phyloP scores from a whole-genome alignment of 768 basidiomycete genomes.

The Hebeloma cylindrosporum region DNA sequence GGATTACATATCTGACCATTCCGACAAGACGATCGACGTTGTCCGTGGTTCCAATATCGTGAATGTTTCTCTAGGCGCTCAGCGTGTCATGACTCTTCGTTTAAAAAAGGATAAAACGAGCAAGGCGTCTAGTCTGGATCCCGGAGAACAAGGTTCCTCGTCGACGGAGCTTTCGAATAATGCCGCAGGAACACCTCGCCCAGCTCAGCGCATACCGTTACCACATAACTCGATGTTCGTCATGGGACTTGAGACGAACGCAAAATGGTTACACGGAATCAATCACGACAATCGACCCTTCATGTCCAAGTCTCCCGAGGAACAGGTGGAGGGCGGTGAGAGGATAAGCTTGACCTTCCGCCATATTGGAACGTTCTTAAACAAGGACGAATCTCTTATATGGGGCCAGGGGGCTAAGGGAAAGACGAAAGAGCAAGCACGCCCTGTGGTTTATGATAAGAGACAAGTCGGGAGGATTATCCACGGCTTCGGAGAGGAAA shows the following conservation, averaged over 20 bases:
- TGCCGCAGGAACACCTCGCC: constrained; percentile 30
- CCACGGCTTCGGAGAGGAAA: constrained; percentile 71
- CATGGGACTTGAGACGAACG: constrained; percentile 72
- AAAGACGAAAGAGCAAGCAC: constrained; percentile 56
- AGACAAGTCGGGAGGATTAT: constrained; percentile 51
- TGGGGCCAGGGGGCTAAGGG: constrained; percentile 73
- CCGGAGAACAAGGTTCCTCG: too few species aligned
- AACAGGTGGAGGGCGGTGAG: constrained; percentile 55
- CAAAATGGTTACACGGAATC: constrained; percentile 75
- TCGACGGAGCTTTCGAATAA: too few species aligned
- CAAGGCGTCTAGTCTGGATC: not conserved
- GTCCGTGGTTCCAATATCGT: constrained; percentile 72
- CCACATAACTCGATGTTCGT: constrained; percentile 86
- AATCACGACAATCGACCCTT: constrained; percentile 71
- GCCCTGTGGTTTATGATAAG: constrained; percentile 52
- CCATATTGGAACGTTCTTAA: constrained; percentile 73
- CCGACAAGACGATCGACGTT: constrained; percentile 85
- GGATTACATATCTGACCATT: constrained; percentile 85
- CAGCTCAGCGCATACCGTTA: constrained; percentile 64
- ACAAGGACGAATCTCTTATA: constrained; percentile 42
- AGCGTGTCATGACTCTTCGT: constrained; percentile 74
- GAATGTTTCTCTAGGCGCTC: constrained; percentile 79
- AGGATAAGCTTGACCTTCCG: constrained; percentile 83
- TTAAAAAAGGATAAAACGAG: constrained; percentile 51
- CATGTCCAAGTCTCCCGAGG: constrained; percentile 50